Conservation (phyloP, 2,329 filamentous ascomycete species). For the Neonectria punicea region DNA sequence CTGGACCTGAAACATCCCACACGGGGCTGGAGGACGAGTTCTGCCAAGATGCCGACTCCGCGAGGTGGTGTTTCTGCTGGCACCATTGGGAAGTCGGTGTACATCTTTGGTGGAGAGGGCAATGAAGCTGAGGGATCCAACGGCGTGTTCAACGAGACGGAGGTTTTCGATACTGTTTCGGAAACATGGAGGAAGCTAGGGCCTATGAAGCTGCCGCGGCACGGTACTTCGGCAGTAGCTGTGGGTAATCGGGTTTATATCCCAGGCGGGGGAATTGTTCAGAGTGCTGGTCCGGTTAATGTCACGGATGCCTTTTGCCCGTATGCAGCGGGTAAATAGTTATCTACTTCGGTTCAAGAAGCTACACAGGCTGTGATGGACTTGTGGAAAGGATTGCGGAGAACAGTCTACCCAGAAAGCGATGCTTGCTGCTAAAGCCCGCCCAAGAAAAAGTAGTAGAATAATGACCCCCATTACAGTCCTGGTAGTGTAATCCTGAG, state of each 20-base stretch:
- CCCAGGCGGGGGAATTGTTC: constrained; percentile 47
- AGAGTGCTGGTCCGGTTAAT: constrained; percentile 32
- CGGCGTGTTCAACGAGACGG: constrained; percentile 45
- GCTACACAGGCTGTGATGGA: too few relatives aligned
- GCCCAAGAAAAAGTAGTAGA: too few relatives aligned
- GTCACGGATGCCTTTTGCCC: constrained; percentile 29
- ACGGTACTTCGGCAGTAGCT: constrained; percentile 47
- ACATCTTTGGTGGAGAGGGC: constrained; percentile 52
- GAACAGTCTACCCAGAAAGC: too few relatives aligned
- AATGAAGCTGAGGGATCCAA: constrained; percentile 32
- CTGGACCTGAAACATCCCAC: constrained; percentile 44
- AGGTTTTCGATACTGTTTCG: constrained; percentile 43
- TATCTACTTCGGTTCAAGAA: too few relatives aligned
- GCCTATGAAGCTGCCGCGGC: constrained; percentile 47
- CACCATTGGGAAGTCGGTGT: constrained; percentile 43
- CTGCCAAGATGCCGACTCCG: constrained; percentile 49
- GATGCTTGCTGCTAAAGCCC: too few relatives aligned
- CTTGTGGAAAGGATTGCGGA: too few relatives aligned
- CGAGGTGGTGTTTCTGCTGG: constrained; percentile 48
- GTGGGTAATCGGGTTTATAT: constrained; percentile 45
- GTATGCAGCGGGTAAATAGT: too few relatives aligned
- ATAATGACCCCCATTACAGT: too few relatives aligned
- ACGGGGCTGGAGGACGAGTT: constrained; percentile 43
- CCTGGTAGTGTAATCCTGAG: too few relatives aligned
- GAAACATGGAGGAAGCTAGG: constrained; percentile 43